Base-by-base conservation (phyloP, 2,329 filamentous ascomycete species). In the Cordyceps fumosorosea region DNA sequence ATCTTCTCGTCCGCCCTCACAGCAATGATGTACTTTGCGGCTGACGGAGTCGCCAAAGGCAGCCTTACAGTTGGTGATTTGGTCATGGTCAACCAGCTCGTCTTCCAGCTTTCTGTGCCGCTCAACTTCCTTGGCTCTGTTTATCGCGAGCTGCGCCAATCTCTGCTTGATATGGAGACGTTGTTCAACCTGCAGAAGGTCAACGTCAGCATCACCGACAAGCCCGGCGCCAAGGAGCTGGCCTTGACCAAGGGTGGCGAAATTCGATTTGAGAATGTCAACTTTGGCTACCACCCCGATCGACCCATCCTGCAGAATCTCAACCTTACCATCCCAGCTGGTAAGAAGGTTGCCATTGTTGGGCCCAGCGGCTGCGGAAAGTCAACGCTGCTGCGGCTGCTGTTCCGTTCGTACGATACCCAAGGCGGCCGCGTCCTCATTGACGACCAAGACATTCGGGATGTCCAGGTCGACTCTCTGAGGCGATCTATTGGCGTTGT, bases 101-200 rank as follows among this genome's bases (percentile, higher is more conserved):
- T 99, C 63, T 99, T 99, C 77, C 95, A 99, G 76, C 87, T 99
- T 6, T 97, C 92, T 0, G 91, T 99, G 4, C 95, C 95, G 0
- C 83, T 99, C 64, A 99, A 99, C 80, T 99, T 99, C 75, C 81
- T 99, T 4, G 95, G 95, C n/a, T 96, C 92, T 16, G 93, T 99
- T 14, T 99, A 99, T 74, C 89, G 95, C 68, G 95, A 99, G 77
- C 83, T 99, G 60, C 85, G 95, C 62, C 95, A 99, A 77, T 96
- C 91, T 24, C 81, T 99, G 51, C 81, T 99, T 40, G 96, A 99
- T 73, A 99, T 99, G 95, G 95, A 98, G 76, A 98, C 95, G 0
- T 83, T 99, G 6, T 99, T 99, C 81, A 96, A 91, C 73, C 81
- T 99, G 37, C 95, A 99, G 75, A 98, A 96, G 74, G 93, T 98